phyloP scores from a whole-genome alignment of 2,329 filamentous ascomycete genomes.

The Aureobasidium sp. region DNA sequence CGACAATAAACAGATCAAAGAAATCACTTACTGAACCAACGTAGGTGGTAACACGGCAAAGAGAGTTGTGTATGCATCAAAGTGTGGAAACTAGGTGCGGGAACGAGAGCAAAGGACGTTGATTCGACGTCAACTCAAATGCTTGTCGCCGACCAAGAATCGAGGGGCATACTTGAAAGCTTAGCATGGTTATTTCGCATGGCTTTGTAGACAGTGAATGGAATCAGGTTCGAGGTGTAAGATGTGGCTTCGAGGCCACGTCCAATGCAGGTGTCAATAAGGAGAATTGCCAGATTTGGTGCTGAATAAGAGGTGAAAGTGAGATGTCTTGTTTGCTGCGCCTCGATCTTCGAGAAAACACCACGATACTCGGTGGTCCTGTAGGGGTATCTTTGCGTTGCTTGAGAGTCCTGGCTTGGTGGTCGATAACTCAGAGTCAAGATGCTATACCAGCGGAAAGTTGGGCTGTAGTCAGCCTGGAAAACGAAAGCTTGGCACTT shows the following conservation, averaged over 20 bases:
- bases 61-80: not conserved
- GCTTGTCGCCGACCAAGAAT: slow-evolving; percentile 5
- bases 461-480: not conserved
- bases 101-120: not conserved
- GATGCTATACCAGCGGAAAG: not conserved
- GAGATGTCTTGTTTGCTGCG: not conserved
- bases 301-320: slow-evolving; percentile 18
- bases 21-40: not conserved
- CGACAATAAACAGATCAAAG: slow-evolving; percentile 6
- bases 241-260: not conserved
- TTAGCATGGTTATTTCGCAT: not conserved
- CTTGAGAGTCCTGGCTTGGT: not conserved
- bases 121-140: not conserved
- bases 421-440: not conserved
- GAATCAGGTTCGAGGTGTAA: not conserved
- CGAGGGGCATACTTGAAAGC: not conserved
- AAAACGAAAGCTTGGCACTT: not conserved
- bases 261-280: slow-evolving; percentile 19
- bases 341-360: not conserved
- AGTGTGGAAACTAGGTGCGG: not conserved
- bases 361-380: not conserved
- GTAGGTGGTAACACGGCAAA: not conserved
- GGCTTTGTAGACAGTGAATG: slow-evolving; percentile 3
- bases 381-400: not conserved
- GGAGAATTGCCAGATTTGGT: slow-evolving; percentile 14